Evolutionary conservation across 345 rosid genomes (phyloP), one percentile per base, ranked within the genome.

Genomic region (Psidium friedrichsthalianum): DNA sequence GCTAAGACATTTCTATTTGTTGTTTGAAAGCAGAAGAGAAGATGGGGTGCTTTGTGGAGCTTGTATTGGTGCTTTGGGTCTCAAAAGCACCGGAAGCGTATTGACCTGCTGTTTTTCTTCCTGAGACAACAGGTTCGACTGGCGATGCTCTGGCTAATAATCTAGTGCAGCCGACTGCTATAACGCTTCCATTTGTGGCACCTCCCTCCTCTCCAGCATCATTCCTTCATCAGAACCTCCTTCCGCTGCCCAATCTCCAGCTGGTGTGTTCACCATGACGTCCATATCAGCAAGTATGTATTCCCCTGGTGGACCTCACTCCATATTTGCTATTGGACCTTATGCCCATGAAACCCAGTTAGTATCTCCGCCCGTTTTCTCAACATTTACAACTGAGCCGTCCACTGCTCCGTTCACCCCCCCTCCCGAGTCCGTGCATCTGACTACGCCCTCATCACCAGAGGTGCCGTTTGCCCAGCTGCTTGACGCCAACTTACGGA

Each of bases 161-260:
- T 88, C 84, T 86, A 56, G 82, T 86, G 84, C 93, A 90, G 83
- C 84, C 89, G n/a, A 86, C 92, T 42, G 40, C 88, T 2, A 78
- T 90, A 6, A 56, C 89, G 14, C 94, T 92, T 29, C 99, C 98
- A 11, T 97, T 97, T 83, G 88, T 91, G 87, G 99, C 99, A 47
- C 99, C 99, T 36, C 98, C 99, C 27, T 97, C 99, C 47, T 97
- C 99, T 85, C 99, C 99, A 20, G 99, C 95, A 76, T 96, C 99
- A 16, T 97, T 97, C 90, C 89, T 95, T 87, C 99, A 92, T 97
- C 99, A 64, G 99, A 94, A 53, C 99, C 98, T 76, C 93, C 97
- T 83, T 97, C 99, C 49, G 96, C 90, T 5, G 87, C 94, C 8
- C 99, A 97, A 14, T 97, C 99, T 24, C 99, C 99, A 5, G 92